Percentiles rank a stretch among this genome's conserved stretches.
phyloP scores from a whole-genome alignment of 2,329 filamentous ascomycete genomes.

The Dactylellina leptospora region DNA sequence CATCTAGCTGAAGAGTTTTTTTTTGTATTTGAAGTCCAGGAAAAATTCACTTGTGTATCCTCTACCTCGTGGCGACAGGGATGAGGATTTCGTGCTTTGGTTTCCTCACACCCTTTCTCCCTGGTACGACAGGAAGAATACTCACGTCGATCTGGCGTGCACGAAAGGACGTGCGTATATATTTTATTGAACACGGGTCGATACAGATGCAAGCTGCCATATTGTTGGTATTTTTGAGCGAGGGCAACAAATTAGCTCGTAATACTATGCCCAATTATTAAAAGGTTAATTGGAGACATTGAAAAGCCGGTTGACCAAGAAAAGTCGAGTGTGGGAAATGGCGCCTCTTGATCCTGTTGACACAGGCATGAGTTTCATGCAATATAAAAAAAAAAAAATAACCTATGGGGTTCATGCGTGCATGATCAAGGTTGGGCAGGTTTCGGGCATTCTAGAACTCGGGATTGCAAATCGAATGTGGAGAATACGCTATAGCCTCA shows the following conservation, averaged over 20 bases:
- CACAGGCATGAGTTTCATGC: no score
- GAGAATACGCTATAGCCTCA: background rate
- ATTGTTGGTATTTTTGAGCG: background rate
- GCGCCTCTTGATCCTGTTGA: background rate
- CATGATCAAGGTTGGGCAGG: no score
- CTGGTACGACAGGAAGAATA: background rate
- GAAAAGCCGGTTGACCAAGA: no score
- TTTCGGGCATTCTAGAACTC: constrained; percentile 52
- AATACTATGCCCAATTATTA: no score
- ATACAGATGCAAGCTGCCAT: background rate
- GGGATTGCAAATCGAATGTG: background rate
- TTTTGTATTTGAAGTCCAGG: constrained; percentile 11
- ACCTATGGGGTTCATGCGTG: no score
- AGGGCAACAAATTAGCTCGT: background rate
- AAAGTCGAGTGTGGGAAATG: background rate
- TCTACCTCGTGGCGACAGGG: constrained; percentile 49
- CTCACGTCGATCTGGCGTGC: no score
- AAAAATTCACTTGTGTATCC: constrained; percentile 10
- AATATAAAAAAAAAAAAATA: no score
- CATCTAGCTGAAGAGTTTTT: no score
- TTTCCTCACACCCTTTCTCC: background rate
- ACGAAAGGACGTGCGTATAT: background rate
- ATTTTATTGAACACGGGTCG: background rate
- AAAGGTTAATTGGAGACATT: background rate
- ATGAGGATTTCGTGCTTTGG: no score